These are phyloP conservation scores for Effrenium voratum DNA, from an alignment of 73 alveolate species.

Conservation along the genomic window DNA sequence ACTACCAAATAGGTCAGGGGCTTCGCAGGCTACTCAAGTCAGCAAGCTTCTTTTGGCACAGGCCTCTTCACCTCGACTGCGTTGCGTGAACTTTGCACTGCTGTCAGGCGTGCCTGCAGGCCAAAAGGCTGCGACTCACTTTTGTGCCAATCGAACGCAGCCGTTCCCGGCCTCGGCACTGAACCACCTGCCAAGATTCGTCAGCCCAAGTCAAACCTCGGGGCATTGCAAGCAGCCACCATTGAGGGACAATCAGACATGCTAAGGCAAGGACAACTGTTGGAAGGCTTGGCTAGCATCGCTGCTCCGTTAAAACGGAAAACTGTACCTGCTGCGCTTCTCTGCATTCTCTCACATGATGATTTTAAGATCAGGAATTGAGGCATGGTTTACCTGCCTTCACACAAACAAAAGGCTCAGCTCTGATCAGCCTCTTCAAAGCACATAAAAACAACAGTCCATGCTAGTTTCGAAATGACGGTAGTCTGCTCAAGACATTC, in stretches of 20 bases:
- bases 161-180: conserved; percentile 9
- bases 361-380: too few species aligned
- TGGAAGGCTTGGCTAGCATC: conserved; percentile 33
- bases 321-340: conserved; percentile 41
- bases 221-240: not conserved
- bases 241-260: not conserved
- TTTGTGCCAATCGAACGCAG: not conserved
- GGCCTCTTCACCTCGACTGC: conserved; percentile 14
- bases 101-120: conserved; percentile 37
- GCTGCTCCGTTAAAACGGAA: conserved; percentile 72
- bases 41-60: not conserved
- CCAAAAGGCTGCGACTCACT: not conserved
- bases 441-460: too few species aligned
- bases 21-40: not conserved
- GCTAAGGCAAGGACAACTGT: conserved; percentile 22
- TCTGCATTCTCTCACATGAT: too few species aligned
- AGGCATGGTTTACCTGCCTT: too few species aligned
- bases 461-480: too few species aligned
- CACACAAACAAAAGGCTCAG: too few species aligned
- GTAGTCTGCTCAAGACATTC: too few species aligned
- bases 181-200: conserved; percentile 30
- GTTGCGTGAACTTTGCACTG: conserved; percentile 22
- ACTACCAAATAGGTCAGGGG: not conserved
- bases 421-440: too few species aligned
- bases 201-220: conserved; percentile 41